Base-by-base conservation (phyloP, 345 rosid genomes). In the Iberis pinnata region DNA sequence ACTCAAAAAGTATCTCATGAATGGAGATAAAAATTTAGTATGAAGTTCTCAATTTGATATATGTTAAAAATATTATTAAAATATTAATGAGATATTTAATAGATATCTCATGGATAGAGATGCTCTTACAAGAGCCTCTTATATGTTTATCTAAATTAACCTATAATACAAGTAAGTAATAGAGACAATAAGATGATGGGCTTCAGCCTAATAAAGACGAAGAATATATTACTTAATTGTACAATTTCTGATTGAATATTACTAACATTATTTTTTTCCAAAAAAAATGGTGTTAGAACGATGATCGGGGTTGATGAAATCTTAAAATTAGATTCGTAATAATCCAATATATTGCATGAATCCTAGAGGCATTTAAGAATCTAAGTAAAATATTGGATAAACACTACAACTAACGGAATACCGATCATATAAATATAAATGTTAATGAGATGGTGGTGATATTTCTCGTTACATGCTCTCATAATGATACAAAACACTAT, bases 391-490 rank as follows among this genome's bases (percentile, higher is more conserved):
- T n/a, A 4, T 5, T 18, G 47, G 26, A 43, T 7, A 13, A 43
- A 43, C 25, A 9, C 3, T 39, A 39, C 19, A 39, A 39, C 43
- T 39, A 14, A 15, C 43, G 3, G 2, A 39, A 11, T 39, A 39
- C 19, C 3, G 43, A 39, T 39, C 14, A 39, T 39, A 39, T 7
- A n/a, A n/a, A n/a, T n/a, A n/a, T n/a, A 4, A 39, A 12, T 16
- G 9, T 43, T 18, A 14, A 43, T 43, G 47, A 43, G 47, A 43
- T 43, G 43, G 43, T 40, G 43, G 43, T 20, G 6, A 40, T 40
- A 16, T 40, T 40, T 17, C 19, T 40, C 6, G 20, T 40, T 9
- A 35, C 39, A 15, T 40, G 43, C 5, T 16, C 20, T 22, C 24
- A 18, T 8, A 42, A 42, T 42, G 25, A 18, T 18, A 18, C 13